Conservation (phyloP, 225 moss, liverwort and hornwort genomes). For the Straminergon stramineum region DNA sequence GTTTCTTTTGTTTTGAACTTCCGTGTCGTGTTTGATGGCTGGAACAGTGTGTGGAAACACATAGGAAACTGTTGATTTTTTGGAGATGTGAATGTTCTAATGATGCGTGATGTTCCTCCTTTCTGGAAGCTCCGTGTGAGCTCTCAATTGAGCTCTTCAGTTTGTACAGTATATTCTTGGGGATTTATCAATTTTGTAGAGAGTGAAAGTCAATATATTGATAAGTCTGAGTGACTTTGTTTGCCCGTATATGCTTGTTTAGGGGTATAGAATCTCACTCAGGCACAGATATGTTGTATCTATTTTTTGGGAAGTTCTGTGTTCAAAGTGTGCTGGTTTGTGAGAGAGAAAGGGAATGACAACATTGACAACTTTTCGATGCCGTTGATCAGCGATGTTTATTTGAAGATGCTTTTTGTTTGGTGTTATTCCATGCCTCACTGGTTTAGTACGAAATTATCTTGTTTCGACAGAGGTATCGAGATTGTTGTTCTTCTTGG, state of each 20-base stretch:
- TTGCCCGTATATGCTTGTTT: not conserved
- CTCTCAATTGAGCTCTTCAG: constrained; percentile 37
- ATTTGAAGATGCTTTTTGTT: not conserved
- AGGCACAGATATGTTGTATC: not conserved
- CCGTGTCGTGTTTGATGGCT: not conserved
- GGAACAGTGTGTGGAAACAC: not conserved
- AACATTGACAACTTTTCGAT: not conserved
- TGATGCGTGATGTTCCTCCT: not conserved
- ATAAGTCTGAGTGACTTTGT: not conserved
- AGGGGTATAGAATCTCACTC: not conserved
- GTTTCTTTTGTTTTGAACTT: not conserved
- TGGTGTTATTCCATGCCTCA: not conserved
- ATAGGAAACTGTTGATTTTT: not conserved
- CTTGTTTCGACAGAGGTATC: not conserved
- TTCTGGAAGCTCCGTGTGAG: constrained; percentile 10
- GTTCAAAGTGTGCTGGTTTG: not conserved
- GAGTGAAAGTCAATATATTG: not conserved
- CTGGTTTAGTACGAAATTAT: not conserved
- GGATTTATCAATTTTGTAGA: not conserved
- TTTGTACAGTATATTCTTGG: not conserved
- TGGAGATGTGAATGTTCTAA: not conserved
- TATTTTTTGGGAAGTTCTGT: not conserved
- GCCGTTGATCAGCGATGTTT: not conserved
- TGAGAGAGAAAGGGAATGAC: not conserved
- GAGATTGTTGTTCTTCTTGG: not conserved